These are phyloP conservation scores for Chenopodium formosanum DNA, from an alignment of 148 eudicot species.

Conservation along the genomic window DNA sequence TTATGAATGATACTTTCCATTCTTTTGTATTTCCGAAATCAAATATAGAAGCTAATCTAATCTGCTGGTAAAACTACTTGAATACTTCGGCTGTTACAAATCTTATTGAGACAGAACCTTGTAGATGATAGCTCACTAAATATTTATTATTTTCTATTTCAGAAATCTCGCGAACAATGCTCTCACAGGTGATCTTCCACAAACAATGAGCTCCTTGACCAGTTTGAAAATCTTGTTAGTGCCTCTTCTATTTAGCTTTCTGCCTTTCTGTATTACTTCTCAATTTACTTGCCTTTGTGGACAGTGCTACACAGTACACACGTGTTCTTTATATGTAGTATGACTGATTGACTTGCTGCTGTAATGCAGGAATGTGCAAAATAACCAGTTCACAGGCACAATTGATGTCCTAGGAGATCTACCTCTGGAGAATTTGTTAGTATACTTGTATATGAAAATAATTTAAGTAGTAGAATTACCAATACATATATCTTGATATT, in stretches of 20 bases:
- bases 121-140: not conserved
- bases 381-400: constrained; percentile 93
- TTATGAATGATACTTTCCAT: not conserved
- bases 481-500: not conserved
- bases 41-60: not conserved
- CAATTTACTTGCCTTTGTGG: not conserved
- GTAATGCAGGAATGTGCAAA: constrained; percentile 75
- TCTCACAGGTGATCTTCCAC: constrained; percentile 72
- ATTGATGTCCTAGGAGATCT: constrained; percentile 80
- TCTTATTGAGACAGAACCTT: not conserved
- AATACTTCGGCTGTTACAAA: not conserved
- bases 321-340: not conserved
- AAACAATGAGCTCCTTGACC: constrained; percentile 56
- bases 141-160: constrained; percentile 21
- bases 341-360: constrained; percentile 4
- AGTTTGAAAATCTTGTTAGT: constrained; percentile 73
- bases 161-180: constrained; percentile 79
- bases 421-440: constrained; percentile 81
- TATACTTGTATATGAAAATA: constrained; percentile 8
- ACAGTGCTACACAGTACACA: not conserved
- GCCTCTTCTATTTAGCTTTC: constrained; percentile 7
- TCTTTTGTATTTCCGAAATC: not conserved
- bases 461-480: not conserved
- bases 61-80: not conserved
- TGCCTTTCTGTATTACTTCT: not conserved